Base-by-base conservation (phyloP, 2,329 filamentous ascomycete genomes). In the Pseudogymnoascus sp. region DNA sequence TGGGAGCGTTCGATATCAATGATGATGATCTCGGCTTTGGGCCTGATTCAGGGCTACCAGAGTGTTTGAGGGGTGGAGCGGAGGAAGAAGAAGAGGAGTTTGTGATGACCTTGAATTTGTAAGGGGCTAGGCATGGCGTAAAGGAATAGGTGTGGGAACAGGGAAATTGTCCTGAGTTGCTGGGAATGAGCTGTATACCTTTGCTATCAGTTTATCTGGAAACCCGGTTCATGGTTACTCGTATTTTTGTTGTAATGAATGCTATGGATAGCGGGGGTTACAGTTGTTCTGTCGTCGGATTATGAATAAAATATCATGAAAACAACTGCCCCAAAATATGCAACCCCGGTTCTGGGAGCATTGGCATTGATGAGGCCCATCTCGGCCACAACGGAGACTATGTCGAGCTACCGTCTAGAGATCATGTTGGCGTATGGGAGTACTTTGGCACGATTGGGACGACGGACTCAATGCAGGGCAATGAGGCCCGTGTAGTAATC, bases 1-100 rank as follows among this genome's bases (percentile, higher is more conserved):
- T 85, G 50, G 81, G 79, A 12, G 84, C 87, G 22, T 87, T 88
- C 68, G 80, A 85, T 24, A 72, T 73, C 3, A 76, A 78, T 22
- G 70, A 75, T n/a, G 78, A 79, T 3, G 79, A 81, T 6, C 26
- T 56, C 4, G 77, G 80, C n/a, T 59, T 69, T 40, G 70, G 71
- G 53, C 66, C 66, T 5, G 68, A 67, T 4, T 62, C 73, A 16
- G 65, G 68, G 43, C 62, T 73, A 37, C 69, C 70, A 11, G 67
- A 73, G 19, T 70, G 66, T 72, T 59, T 69, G 70, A 71, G 63
- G 71, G 76, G 61, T 24, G 65, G 63, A 35, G 69, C 71, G 12
- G 79, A 80, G 3, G 76, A 82, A 3, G 72, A 73, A 28, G 82
- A 84, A 16, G 79, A 79, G 6, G 80, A 83, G 31, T 86, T 87